A percentile compares a stretch with the other conserved stretches of the same genome.
Conservation (phyloP, 129 eudicot species). For the Artemisia annua region DNA sequence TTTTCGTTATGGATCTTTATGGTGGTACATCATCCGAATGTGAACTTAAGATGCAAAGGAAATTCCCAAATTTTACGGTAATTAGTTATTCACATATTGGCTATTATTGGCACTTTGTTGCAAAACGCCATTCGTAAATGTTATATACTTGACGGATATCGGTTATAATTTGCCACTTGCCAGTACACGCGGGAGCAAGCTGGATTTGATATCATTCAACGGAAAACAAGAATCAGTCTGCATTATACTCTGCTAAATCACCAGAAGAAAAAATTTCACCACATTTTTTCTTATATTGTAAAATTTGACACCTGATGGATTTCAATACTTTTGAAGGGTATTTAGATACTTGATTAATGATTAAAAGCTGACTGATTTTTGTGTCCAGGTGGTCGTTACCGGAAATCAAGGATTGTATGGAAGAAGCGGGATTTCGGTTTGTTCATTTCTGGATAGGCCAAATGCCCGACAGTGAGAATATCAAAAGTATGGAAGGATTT, state of each 20-base stretch:
- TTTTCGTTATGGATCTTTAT: slow-evolving; percentile 96
- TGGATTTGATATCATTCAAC: slow-evolving; percentile 78
- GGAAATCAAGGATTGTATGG: slow-evolving; percentile 85
- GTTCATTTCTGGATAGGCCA: slow-evolving; percentile 90
- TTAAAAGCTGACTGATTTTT: neutral
- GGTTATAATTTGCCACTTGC: neutral
- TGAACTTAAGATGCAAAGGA: slow-evolving; percentile 83
- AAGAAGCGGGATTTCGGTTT: slow-evolving; percentile 81
- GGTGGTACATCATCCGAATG: slow-evolving; percentile 97
- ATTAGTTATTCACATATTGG: neutral
- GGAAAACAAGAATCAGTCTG: slow-evolving; percentile 94
- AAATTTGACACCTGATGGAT: neutral
- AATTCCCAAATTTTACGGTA: slow-evolving; percentile 91
- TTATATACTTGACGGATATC: no score
- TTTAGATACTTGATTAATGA: neutral
- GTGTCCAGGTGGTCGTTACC: slow-evolving; percentile 90
- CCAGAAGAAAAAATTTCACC: slow-evolving; percentile 73
- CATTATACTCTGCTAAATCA: slow-evolving; percentile 75
- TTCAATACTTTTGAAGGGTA: neutral
- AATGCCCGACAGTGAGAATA: slow-evolving; percentile 81
- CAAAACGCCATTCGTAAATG: no score
- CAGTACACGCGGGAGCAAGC: slow-evolving; percentile 98
- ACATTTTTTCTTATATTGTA: no score
- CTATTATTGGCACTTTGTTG: neutral
- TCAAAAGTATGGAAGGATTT: slow-evolving; percentile 67